These are phyloP conservation scores for Capsicum pubescens DNA, from an alignment of 257 asterid genomes.

Conservation along the genomic window DNA sequence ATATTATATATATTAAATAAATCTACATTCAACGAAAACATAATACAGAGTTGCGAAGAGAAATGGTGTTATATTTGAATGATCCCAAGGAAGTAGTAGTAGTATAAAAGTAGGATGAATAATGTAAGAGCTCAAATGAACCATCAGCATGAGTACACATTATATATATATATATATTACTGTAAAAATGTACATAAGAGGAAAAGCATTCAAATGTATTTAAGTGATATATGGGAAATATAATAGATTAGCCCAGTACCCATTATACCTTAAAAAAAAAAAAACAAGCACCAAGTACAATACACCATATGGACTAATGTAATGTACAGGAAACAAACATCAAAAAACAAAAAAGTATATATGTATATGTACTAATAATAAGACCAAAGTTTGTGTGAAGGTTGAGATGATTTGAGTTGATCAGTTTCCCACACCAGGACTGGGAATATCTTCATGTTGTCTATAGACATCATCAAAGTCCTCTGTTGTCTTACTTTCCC, in stretches of 20 bases:
- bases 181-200: slow-evolving; percentile 3
- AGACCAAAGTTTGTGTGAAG: slow-evolving; percentile 15
- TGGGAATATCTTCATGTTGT: slow-evolving; percentile 25
- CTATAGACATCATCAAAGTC: slow-evolving; percentile 13
- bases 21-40: too few species aligned
- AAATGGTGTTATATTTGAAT: too few species aligned
- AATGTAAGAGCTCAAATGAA: background rate
- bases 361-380: background rate
- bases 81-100: background rate
- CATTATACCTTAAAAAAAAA: background rate
- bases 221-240: background rate
- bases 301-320: background rate
- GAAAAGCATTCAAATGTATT: background rate
- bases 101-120: background rate
- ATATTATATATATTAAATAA: too few species aligned
- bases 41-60: too few species aligned
- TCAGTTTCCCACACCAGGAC: slow-evolving; percentile 30
- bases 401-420: background rate
- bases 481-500: background rate
- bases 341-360: background rate
- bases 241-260: background rate
- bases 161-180: too few species aligned
- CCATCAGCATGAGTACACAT: background rate
- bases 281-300: background rate
- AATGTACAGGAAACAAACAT: background rate